These are phyloP conservation scores for Oryza officinalis DNA, from an alignment of 176 grass and related monocot genomes.

Conservation along the genomic window DNA sequence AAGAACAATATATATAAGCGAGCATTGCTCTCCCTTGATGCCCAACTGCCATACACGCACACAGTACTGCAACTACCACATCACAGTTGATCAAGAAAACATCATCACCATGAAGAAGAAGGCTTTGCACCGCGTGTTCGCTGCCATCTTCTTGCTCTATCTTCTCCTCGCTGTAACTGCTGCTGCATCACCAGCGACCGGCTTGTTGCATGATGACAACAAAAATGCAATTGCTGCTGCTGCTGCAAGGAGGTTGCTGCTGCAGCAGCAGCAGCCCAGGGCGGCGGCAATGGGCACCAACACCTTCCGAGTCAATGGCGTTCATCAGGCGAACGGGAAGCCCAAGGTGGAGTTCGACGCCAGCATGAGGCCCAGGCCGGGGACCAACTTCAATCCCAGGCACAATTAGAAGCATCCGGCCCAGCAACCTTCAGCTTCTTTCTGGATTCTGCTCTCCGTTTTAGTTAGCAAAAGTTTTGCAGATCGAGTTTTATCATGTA, in stretches of 20 bases:
- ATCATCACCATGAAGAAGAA: conserved; percentile 23
- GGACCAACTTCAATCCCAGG: conserved; percentile 41
- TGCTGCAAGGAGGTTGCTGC: conserved; percentile 36
- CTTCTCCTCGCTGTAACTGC: neutral
- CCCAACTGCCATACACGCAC: neutral
- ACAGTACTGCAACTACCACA: neutral
- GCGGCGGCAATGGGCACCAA: conserved; percentile 6
- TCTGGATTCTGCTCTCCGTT: neutral
- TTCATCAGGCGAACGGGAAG: conserved; percentile 6
- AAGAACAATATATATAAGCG: neutral
- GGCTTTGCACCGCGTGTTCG: conserved; percentile 18
- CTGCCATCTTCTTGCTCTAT: conserved; percentile 48
- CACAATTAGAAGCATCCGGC: conserved; percentile 52
- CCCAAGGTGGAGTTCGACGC: conserved; percentile 51
- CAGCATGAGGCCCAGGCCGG: conserved; percentile 43
- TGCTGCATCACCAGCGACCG: neutral
- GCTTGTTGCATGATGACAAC: neutral
- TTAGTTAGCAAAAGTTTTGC: neutral
- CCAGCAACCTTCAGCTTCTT: neutral
- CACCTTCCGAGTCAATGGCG: conserved; percentile 18
- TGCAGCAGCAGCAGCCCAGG: neutral
- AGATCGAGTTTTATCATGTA: neutral
- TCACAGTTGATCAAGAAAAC: neutral
- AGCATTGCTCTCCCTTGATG: neutral
- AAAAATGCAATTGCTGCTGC: neutral